phyloP scores from a whole-genome alignment of 164 flowering plant species.

The Macadamia integrifolia region DNA sequence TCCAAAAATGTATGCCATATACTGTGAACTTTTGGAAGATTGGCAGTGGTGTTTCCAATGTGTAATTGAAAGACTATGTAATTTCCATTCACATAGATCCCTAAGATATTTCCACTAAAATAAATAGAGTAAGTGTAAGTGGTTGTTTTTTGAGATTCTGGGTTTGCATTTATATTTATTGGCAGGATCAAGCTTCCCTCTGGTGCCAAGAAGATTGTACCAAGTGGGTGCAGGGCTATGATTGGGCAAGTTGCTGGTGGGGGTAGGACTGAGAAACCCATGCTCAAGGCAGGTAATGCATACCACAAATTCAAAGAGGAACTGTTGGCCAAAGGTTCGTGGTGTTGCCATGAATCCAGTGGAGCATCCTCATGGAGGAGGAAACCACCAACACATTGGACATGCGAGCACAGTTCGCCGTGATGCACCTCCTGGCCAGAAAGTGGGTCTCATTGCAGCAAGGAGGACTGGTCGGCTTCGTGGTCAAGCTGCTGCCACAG shows the following conservation, averaged over 20 bases:
- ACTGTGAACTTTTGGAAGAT: too few relatives aligned
- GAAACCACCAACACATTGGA: constrained; percentile 1
- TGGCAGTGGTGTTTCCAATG: too few relatives aligned
- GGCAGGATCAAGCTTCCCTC: constrained; percentile 15
- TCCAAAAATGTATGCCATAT: too few relatives aligned
- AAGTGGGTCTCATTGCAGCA: constrained; percentile 15
- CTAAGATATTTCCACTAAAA: too few relatives aligned
- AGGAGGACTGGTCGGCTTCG: constrained; percentile 11
- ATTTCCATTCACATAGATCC: too few relatives aligned
- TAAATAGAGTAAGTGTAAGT: too few relatives aligned
- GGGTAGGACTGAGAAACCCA: neutral
- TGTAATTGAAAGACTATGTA: too few relatives aligned
- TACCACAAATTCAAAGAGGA: constrained; percentile 16
- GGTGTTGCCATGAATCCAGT: constrained; percentile 18
- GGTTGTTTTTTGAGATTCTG: neutral
- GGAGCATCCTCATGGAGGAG: constrained; percentile 18
- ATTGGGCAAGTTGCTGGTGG: constrained; percentile 17
- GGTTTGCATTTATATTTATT: neutral
- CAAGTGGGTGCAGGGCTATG: constrained; percentile 15
- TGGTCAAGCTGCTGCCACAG: constrained; percentile 6
- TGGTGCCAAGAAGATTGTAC: constrained; percentile 13
- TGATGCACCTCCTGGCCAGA: constrained; percentile 6
- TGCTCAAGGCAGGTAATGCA: constrained; percentile 11
- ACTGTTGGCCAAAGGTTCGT: constrained; percentile 16
- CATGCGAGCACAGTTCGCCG: neutral